Base-by-base conservation (phyloP, 352 stramenopile species). In the Globisporangium irregulare region DNA sequence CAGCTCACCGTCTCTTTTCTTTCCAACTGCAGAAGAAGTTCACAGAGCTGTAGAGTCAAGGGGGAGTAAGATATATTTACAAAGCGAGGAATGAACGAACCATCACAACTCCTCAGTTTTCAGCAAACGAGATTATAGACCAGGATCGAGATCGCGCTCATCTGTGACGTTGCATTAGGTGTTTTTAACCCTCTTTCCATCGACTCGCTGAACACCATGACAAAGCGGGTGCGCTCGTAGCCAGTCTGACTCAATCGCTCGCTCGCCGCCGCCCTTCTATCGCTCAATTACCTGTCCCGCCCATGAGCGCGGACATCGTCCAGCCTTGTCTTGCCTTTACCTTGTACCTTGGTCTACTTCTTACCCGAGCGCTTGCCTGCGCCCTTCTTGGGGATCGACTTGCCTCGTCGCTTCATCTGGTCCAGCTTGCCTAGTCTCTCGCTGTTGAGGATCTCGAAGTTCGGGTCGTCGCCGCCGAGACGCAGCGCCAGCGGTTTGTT, bases 401-500 rank as follows among this genome's bases (percentile, higher is more conserved):
- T 93, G 72, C 87, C 87, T 78, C 87, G 82, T 70, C 87, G 87
- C 78, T 95, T 95, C 83, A 93, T 91, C 74, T 92, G 85, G 65
- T 93, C 87, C 32, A 93, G 70, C 55, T 88, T 91, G 68, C 77
- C 84, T 34, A 95, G 62, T 65, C 86, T 81, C 71, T 95, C 87
- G 64, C 80, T 68, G 73, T 93, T 88, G 67, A 91, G 68, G 66
- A 94, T 91, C 71, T 90, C 80, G 65, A 92, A 95, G 80, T 91
- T 92, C 43, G 87, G 86, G 78, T 93, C 87, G 73, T 95, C 84
- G 58, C 86, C 80, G 70, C 86, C 86, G 22, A 94, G 73, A 74
- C 84, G 82, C 71, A 92, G 69, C 58, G 75, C 66, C 32, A 95
- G 74, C 32, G 87, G 87, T 77, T 95, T 95, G 70, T 90, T 87